A percentile compares a stretch with the other conserved stretches of the same genome.
Evolutionary conservation across 768 basidiomycete genomes (phyloP).

Genomic region (Amanita phalloides): DNA sequence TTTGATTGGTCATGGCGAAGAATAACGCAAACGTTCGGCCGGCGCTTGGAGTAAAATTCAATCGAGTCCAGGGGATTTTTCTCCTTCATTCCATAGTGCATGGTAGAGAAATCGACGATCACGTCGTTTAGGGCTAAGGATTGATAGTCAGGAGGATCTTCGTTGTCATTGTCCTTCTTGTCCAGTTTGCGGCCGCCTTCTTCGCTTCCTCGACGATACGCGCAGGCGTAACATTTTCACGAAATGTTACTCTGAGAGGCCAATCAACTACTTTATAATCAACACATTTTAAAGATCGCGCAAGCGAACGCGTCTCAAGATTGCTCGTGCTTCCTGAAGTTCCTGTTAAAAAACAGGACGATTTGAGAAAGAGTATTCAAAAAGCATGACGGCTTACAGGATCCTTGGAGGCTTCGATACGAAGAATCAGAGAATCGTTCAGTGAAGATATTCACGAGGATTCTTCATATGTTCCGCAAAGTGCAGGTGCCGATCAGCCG

Average conservation of each 20-base stretch:
- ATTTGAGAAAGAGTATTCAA: background rate
- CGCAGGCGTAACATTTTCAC: constrained; percentile 26
- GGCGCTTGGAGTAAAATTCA: constrained; percentile 64
- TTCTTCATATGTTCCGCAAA: constrained; percentile 47
- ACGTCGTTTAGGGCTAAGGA: constrained; percentile 38
- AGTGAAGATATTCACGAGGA: constrained; percentile 51
- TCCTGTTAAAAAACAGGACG: constrained; percentile 30
- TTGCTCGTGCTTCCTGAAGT: constrained; percentile 43
- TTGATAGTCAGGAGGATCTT: constrained; percentile 7
- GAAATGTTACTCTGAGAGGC: constrained; percentile 27
- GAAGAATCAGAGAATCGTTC: constrained; percentile 55
- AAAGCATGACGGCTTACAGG: constrained; percentile 26
- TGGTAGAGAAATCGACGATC: constrained; percentile 48
- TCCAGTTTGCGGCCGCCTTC: constrained; percentile 12
- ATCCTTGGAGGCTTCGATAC: constrained; percentile 44
- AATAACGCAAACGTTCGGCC: constrained; percentile 37
- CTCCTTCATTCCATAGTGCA: constrained; percentile 74
- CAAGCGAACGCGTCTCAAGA: constrained; percentile 48
- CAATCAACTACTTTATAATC: constrained; percentile 50
- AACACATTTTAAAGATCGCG: constrained; percentile 65
- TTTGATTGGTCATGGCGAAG: background rate
- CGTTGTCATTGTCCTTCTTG: constrained; percentile 9
- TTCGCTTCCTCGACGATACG: constrained; percentile 34
- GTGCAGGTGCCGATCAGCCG: constrained; percentile 54
- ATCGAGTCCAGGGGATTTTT: constrained; percentile 59